phyloP scores from a whole-genome alignment of 306 rosid genomes.

The Cucurbita ficifolia region DNA sequence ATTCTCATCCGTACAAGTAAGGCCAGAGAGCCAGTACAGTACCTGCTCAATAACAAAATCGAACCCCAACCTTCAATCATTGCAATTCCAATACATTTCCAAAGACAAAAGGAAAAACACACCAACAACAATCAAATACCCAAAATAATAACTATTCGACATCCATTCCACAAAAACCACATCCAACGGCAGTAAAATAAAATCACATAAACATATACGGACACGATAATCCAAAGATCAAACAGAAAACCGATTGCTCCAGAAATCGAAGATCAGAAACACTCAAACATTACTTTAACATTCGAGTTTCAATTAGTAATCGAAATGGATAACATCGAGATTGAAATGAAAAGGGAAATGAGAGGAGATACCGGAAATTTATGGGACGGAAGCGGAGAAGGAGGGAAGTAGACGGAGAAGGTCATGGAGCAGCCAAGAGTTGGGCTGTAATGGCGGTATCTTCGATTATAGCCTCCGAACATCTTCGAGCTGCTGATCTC shows the following conservation, averaged over 20 bases:
- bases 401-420: slow-evolving; percentile 74
- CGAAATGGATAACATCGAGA: background rate
- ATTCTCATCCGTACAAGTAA: slow-evolving; percentile 74
- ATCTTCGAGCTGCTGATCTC: slow-evolving; percentile 62
- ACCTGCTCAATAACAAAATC: slow-evolving; percentile 30
- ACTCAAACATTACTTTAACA: background rate
- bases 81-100: background rate
- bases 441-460: slow-evolving; percentile 75
- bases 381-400: slow-evolving; percentile 36
- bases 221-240: background rate
- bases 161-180: background rate
- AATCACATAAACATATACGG: background rate
- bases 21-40: slow-evolving; percentile 87
- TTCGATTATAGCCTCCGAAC: slow-evolving; percentile 79
- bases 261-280: background rate
- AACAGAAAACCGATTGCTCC: background rate
- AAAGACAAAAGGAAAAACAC: background rate
- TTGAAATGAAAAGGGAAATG: background rate
- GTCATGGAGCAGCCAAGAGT: slow-evolving; percentile 89
- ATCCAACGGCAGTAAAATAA: background rate
- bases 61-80: background rate
- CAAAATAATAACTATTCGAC: background rate
- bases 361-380: slow-evolving; percentile 55
- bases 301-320: background rate
- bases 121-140: background rate